Evolutionary conservation across 106 monocot species (phyloP).

Genomic region (Acanthochlamys bracteata): DNA sequence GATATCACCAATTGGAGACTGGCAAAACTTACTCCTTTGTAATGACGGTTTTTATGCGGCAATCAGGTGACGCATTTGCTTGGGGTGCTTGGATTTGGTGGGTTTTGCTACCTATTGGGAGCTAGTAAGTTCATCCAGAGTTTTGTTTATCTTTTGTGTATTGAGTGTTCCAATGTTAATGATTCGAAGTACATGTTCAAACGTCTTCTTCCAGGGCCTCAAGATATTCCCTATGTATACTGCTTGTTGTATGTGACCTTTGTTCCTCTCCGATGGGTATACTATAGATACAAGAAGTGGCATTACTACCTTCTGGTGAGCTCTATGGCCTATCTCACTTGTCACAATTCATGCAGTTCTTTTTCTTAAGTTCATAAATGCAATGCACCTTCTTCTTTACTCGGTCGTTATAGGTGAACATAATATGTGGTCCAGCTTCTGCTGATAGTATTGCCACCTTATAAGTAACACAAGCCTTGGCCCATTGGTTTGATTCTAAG

Average conservation of each 20-base stretch:
- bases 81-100: conserved; percentile 92
- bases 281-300: conserved; percentile 99
- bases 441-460: no score
- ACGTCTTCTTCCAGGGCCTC: conserved; percentile 51
- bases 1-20: background rate
- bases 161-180: background rate
- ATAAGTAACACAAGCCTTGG: no score
- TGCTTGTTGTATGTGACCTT: conserved; percentile 84
- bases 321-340: background rate
- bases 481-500: no score
- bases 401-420: no score
- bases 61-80: conserved; percentile 85
- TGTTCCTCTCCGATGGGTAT: conserved; percentile 96
- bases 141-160: background rate
- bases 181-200: background rate
- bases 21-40: background rate
- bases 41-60: background rate
- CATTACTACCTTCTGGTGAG: conserved; percentile 99
- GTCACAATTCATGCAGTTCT: background rate
- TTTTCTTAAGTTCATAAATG: background rate
- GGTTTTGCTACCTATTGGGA: conserved; percentile 87
- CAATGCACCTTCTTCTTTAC: no score
- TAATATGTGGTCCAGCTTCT: no score
- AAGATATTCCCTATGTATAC: conserved; percentile 91
- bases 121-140: conserved; percentile 57